phyloP scores from a whole-genome alignment of 306 rosid species.

The Rosa rugosa region DNA sequence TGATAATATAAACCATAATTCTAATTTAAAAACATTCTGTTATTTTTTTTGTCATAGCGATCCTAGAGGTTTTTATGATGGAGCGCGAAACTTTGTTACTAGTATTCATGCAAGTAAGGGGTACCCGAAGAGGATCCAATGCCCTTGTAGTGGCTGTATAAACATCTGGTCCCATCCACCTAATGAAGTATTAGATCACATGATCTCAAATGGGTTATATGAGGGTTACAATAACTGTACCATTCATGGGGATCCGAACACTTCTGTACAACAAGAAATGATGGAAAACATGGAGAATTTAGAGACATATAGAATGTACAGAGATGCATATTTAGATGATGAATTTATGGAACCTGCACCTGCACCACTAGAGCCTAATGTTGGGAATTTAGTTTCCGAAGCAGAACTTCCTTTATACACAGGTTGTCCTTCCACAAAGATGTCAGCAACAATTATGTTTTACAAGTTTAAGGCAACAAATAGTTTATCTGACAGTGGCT shows the following conservation, averaged over 20 bases:
- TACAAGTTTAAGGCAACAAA: neutral
- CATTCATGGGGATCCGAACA: neutral
- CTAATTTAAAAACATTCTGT: no score
- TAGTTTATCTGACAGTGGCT: neutral
- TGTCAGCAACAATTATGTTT: neutral
- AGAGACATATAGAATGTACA: conserved; percentile 1
- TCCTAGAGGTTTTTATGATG: neutral
- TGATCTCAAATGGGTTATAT: neutral
- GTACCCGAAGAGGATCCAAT: neutral
- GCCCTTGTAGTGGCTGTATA: neutral
- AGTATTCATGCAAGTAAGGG: neutral
- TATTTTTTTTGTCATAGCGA: neutral
- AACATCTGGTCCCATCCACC: neutral
- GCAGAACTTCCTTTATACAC: neutral
- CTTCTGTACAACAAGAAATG: neutral
- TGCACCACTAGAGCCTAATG: neutral
- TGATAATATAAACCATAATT: no score
- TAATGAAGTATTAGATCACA: neutral
- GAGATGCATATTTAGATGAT: neutral
- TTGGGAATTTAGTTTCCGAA: neutral
- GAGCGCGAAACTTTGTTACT: neutral
- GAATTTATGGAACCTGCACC: neutral
- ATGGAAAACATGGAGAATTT: neutral
- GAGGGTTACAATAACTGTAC: neutral
- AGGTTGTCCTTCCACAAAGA: neutral